Conservation (phyloP, 768 basidiomycete species). For the Tylopilus rubrobrunneus region DNA sequence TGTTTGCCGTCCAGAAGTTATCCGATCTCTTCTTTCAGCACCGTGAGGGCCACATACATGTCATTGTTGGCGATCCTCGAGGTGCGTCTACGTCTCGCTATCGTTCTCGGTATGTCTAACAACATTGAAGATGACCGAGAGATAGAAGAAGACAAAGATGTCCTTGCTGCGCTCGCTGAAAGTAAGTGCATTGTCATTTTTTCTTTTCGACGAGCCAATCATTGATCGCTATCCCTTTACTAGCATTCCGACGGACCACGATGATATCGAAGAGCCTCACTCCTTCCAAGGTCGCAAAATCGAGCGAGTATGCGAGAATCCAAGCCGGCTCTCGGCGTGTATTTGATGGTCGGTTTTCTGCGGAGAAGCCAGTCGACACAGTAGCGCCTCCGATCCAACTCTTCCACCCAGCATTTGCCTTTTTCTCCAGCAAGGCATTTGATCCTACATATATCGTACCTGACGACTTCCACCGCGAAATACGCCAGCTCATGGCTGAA, state of each 20-base stretch:
- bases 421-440: conserved; percentile 23
- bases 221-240: background rate
- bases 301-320: background rate
- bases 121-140: too few species aligned
- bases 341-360: conserved; percentile 10
- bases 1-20: too few species aligned
- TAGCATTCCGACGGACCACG: background rate
- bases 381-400: conserved; percentile 6
- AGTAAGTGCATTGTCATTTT: background rate
- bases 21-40: conserved; percentile 12
- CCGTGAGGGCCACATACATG: conserved; percentile 28
- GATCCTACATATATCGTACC: conserved; percentile 5
- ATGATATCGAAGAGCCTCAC: background rate
- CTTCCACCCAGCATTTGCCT: conserved; percentile 26
- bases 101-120: too few species aligned
- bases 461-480: background rate
- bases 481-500: conserved; percentile 8
- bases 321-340: background rate
- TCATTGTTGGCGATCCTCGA: conserved; percentile 1
- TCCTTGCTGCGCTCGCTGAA: background rate
- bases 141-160: too few species aligned
- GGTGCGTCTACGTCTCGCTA: background rate
- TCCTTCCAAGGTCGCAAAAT: conserved; percentile 13
- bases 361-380: background rate
- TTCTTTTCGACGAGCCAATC: background rate